Conservation (phyloP, 148 eudicot genomes). For the Vaccinium corymbosum region DNA sequence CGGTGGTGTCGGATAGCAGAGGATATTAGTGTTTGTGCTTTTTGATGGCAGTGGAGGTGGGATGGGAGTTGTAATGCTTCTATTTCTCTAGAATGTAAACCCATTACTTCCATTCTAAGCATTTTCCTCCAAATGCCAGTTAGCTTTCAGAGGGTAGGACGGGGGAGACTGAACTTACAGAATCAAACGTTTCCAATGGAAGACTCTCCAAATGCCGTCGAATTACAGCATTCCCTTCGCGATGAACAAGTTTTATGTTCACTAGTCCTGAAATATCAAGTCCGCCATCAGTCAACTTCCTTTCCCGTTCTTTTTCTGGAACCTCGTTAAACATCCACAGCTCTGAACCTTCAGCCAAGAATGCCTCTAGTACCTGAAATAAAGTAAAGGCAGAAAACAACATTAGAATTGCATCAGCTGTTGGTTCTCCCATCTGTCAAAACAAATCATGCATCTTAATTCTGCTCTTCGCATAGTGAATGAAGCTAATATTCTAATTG, state of each 20-base stretch:
- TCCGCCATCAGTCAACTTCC: slow-evolving; percentile 80
- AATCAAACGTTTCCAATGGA: slow-evolving; percentile 90
- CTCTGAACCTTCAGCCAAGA: slow-evolving; percentile 80
- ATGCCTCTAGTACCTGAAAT: slow-evolving; percentile 74
- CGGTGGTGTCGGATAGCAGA: background rate
- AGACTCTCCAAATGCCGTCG: slow-evolving; percentile 74
- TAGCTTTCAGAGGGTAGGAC: background rate
- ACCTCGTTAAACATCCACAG: slow-evolving; percentile 97
- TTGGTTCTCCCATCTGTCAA: background rate
- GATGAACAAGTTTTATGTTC: slow-evolving; percentile 81
- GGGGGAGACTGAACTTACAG: slow-evolving; percentile 52
- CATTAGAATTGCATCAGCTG: background rate
- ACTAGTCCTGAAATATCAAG: slow-evolving; percentile 63
- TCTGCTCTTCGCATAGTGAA: background rate
- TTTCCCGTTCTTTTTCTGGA: slow-evolving; percentile 68
- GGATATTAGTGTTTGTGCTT: background rate
- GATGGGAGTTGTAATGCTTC: too few relatives aligned
- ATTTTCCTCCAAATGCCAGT: background rate
- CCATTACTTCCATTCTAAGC: background rate
- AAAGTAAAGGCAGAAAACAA: background rate
- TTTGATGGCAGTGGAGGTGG: too few relatives aligned
- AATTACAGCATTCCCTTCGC: slow-evolving; percentile 89
- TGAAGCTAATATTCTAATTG: background rate
- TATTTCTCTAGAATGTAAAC: background rate
- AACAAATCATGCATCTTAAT: background rate